Percentiles rank a stretch among this genome's conserved stretches.
These are phyloP conservation scores for Dendrobium chrysotoxum DNA, from an alignment of 106 monocot genomes.

Conservation along the genomic window DNA sequence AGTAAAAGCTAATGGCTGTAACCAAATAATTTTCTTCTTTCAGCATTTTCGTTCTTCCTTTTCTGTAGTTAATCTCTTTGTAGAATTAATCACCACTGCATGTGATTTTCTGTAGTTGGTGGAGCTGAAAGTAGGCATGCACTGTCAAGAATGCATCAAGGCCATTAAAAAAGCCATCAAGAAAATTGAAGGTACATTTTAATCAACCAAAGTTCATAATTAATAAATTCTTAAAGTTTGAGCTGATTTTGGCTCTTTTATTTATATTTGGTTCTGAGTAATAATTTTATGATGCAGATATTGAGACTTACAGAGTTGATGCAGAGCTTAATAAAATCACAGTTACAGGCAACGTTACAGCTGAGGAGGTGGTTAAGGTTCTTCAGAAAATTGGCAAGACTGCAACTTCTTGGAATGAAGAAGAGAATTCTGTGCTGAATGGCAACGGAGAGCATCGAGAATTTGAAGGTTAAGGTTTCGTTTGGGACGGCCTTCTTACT, in stretches of 20 bases:
- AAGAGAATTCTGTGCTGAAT: neutral
- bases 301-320: conserved; percentile 71
- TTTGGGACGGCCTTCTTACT: too few species aligned
- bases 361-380: conserved; percentile 54
- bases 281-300: conserved; percentile 26
- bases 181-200: conserved; percentile 67
- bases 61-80: too few species aligned
- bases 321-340: conserved; percentile 62
- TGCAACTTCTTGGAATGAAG: conserved; percentile 54
- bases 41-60: neutral
- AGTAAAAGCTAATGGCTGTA: neutral
- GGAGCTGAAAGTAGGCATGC: conserved; percentile 83
- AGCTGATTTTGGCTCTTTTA: neutral
- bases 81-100: neutral
- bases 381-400: conserved; percentile 84
- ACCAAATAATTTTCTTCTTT: neutral
- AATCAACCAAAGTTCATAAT: neutral
- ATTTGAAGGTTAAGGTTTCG: too few species aligned
- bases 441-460: too few species aligned
- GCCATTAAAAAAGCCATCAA: conserved; percentile 92
- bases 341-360: conserved; percentile 76
- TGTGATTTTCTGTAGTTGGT: conserved; percentile 40
- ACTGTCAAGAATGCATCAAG: conserved; percentile 71
- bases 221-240: neutral
- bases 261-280: neutral